Evolutionary conservation across 192 early-diverging fungal species (phyloP), one percentile per base, ranked within the genome.

Genomic region (Podila clonocystis): DNA sequence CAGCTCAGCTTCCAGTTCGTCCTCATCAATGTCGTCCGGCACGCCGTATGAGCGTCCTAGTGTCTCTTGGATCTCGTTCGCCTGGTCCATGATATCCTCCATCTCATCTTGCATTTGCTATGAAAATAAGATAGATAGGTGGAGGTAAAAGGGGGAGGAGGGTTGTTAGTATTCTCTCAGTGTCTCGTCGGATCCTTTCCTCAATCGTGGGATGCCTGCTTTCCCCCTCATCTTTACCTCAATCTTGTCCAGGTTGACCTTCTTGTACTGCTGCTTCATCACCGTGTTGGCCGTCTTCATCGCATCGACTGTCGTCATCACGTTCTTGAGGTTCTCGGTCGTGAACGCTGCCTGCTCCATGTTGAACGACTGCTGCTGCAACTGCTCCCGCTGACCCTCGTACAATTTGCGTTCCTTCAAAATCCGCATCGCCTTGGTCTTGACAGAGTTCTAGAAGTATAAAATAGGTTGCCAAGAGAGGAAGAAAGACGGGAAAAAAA

Each of bases 1-100:
- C 85, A 99, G 82, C 88, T 99, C 98, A 88, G 98, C 98, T 86
- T 97, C 98, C 58, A 99, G 80, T 61, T 99, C 98, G n/a, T 90
- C 91, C 64, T 99, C 98, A 63, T 99, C 96, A 59, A 99, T 84
- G 49, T 96, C 98, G 45, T 98, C 97, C 8, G 98, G 98, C 15
- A 98, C 77, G 22, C 92, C 92, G 87, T 99, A 99, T 24, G 94
- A 93, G 58, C 97, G 83, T 17, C 95, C 95, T 74, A 99, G 85
- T 36, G 94, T 87, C 87, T 99, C 97, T 85, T 99, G 98, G 48
- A 99, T 88, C 73, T 99, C 98, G 84, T 96, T 98, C 12, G 97
- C 96, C 77, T 95, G 95, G 62, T 97, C 98, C 86, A 99, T 80
- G 65, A 99, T 85, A 68, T 99, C 98, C 58, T 97, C 95, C 95